Conservation (phyloP, 305 asterid genomes). For the Solanum hybrid region DNA sequence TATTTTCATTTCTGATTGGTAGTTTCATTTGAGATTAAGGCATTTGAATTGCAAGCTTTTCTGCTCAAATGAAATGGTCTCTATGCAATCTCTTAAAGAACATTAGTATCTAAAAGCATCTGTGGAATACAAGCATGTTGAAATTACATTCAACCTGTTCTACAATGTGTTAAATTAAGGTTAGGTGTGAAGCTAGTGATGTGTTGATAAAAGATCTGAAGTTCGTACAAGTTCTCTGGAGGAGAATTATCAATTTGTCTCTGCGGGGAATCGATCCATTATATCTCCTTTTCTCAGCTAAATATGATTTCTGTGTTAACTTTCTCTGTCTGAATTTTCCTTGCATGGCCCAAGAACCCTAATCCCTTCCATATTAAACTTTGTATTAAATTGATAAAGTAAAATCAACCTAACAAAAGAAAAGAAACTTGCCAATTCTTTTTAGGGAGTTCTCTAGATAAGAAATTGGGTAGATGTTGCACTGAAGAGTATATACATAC, state of each 20-base stretch:
- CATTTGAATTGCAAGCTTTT: not conserved
- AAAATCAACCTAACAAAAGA: not conserved
- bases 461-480: not conserved
- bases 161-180: not conserved
- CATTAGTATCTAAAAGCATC: constrained; percentile 1
- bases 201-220: not conserved
- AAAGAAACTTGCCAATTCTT: not conserved
- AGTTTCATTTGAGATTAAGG: not conserved
- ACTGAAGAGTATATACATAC: not conserved
- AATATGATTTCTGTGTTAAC: not conserved
- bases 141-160: not conserved
- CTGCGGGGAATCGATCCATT: not conserved
- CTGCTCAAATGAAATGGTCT: not conserved
- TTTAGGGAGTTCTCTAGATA: not conserved
- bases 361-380: not conserved
- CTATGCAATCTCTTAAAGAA: not conserved
- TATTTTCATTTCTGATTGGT: not conserved
- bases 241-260: not conserved
- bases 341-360: not conserved
- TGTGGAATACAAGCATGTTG: not conserved
- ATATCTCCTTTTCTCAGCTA: not conserved
- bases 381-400: not conserved
- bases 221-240: not conserved
- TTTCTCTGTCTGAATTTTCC: not conserved
- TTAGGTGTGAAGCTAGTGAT: not conserved